These are phyloP conservation scores for Capsella rubella DNA, from an alignment of 441 rosid species.

Conservation along the genomic window DNA sequence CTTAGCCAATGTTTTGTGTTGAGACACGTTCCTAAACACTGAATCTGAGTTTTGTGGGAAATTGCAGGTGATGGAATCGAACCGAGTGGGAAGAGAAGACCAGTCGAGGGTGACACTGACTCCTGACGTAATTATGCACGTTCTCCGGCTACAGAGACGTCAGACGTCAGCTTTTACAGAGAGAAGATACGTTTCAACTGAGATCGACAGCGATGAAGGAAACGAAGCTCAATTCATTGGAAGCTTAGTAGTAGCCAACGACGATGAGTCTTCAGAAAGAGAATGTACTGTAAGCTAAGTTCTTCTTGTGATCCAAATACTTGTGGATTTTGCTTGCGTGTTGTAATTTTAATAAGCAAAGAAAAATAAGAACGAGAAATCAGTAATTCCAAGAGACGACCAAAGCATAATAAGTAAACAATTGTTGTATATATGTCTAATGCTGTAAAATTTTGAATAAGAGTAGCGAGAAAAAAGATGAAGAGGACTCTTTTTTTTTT, in stretches of 20 bases:
- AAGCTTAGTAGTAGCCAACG: slow-evolving; percentile 32
- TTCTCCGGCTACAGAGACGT: slow-evolving; percentile 69
- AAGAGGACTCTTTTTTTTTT: too few relatives aligned
- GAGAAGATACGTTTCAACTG: slow-evolving; percentile 54
- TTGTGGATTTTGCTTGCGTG: slow-evolving; percentile 26
- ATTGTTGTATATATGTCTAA: too few relatives aligned
- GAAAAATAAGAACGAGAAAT: slow-evolving; percentile 6
- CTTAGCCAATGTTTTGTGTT: slow-evolving; percentile 7
- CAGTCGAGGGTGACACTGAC: slow-evolving; percentile 54
- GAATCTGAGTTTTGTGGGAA: slow-evolving; percentile 28
- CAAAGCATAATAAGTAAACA: neutral
- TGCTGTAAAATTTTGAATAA: neutral
- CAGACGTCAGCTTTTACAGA: slow-evolving; percentile 58
- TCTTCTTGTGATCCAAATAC: slow-evolving; percentile 6
- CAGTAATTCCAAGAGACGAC: neutral
- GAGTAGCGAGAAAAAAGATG: neutral
- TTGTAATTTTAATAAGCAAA: slow-evolving; percentile 23
- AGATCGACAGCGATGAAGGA: slow-evolving; percentile 54
- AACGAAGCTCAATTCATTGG: slow-evolving; percentile 44
- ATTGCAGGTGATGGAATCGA: slow-evolving; percentile 68
- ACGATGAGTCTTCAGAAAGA: slow-evolving; percentile 48
- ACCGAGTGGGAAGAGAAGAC: slow-evolving; percentile 62
- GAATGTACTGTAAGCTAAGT: slow-evolving; percentile 65
- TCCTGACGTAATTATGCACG: slow-evolving; percentile 72
- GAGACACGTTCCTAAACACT: neutral